Evolutionary conservation across 305 asterid species (phyloP).

Genomic region (Rubia peregrina): DNA sequence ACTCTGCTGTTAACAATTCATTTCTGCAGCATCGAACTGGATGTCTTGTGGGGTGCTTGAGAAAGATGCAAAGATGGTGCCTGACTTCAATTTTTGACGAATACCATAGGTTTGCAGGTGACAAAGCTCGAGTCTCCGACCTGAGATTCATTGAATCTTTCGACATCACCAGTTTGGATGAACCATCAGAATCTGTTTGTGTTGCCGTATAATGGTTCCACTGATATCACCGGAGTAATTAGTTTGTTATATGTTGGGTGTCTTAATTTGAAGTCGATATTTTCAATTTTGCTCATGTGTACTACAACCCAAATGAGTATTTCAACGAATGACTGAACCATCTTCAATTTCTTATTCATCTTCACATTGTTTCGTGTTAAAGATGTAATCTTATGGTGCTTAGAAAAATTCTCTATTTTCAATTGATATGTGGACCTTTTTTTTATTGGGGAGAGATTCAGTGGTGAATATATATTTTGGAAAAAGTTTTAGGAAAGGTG

Average conservation of each 20-base stretch:
- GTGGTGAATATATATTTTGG: not conserved
- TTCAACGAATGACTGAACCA: too few species aligned
- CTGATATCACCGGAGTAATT: not conserved
- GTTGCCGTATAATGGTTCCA: not conserved
- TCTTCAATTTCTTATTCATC: too few species aligned
- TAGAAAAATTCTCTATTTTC: too few species aligned
- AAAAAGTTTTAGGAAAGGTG: too few species aligned
- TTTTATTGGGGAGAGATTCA: too few species aligned
- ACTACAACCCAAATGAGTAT: too few species aligned
- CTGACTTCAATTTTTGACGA: slow-evolving; percentile 69
- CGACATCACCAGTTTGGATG: slow-evolving; percentile 39
- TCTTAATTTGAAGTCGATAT: too few species aligned
- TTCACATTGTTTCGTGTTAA: too few species aligned
- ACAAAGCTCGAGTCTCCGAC: slow-evolving; percentile 73
- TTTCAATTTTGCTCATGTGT: too few species aligned
- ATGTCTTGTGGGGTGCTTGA: slow-evolving; percentile 78
- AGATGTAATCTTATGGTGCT: too few species aligned
- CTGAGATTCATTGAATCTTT: slow-evolving; percentile 66
- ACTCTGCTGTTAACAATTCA: not conserved
- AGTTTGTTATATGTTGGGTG: not conserved
- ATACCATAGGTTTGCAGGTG: slow-evolving; percentile 81
- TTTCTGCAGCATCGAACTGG: slow-evolving; percentile 69
- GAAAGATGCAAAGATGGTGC: slow-evolving; percentile 78
- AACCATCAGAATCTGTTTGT: slow-evolving; percentile 15
- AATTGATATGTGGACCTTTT: too few species aligned